Evolutionary conservation across 441 rosid species (phyloP), one percentile per base, ranked within the genome.

Genomic region (Codiaeum variegatum): DNA sequence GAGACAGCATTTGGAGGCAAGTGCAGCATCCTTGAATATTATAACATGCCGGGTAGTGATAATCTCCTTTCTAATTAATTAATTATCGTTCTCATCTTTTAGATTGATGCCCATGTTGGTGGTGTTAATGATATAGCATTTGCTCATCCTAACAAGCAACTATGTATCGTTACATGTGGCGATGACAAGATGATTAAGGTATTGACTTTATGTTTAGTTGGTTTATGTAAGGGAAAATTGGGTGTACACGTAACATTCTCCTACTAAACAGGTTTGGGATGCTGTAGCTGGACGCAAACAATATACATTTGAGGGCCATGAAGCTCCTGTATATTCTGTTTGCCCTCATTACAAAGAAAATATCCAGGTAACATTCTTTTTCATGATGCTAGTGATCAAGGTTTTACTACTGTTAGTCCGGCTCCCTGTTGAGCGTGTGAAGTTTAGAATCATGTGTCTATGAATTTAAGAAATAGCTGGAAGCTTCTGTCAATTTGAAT

Each of bases 171-270:
- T 67, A 91, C 96, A 55, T 91, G 97, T 67, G 96, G 97, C 6
- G 94, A 91, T 79, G 98, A 93, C 86, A 90, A 87, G 85, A 79
- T 75, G 79, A 87, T 87, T 65, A 90, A 91, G 94, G 98, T 91
- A 80, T 74, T 19, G 58, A 15, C 23, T 62, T n/a, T 62, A 40
- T 47, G 31, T 32, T 21, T 66, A 4, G 16, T 28, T 23, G 63
- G 62, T 32, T 75, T 58, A 51, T 2, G n/a, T 49, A 36, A 23
- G 55, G 54, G 68, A 74, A 55, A 52, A 24, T 68, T 54, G 60
- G 23, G 28, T 59, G 26, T 64, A 51, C 38, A 28, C 28, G 49
- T 67, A 52, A 26, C 67, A 61, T 13, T 32, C 46, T 46, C 67
- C 31, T 68, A 42, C 56, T 10, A 31, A 47, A 70, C 81, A 93